A percentile compares a stretch with the other conserved stretches of the same genome.
Conservation (phyloP, 805 yeast species). For the Zygoascus tannicola region DNA sequence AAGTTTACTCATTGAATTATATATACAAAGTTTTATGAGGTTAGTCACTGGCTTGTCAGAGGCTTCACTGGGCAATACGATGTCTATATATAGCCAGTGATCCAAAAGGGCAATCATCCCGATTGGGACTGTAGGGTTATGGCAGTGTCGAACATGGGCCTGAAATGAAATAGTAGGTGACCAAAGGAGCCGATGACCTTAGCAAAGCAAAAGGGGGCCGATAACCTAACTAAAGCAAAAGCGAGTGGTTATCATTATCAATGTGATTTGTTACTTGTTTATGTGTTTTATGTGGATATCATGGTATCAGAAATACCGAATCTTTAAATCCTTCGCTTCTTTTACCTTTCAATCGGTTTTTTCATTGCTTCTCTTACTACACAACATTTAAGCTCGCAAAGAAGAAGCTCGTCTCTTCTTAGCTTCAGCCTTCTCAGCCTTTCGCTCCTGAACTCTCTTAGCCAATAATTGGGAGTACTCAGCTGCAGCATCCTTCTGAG, state of each 20-base stretch:
- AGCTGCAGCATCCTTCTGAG: slow-evolving; percentile 99
- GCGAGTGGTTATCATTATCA: slow-evolving; percentile 5
- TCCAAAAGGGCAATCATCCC: too few relatives aligned
- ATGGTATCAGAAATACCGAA: neutral
- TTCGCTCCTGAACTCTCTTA: slow-evolving; percentile 95
- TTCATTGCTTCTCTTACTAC: neutral
- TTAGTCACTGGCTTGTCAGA: too few relatives aligned
- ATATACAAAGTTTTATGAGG: too few relatives aligned
- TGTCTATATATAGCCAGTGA: too few relatives aligned
- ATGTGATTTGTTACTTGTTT: neutral
- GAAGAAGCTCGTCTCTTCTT: slow-evolving; percentile 98
- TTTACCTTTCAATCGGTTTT: neutral
- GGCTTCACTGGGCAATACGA: too few relatives aligned
- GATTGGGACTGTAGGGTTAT: too few relatives aligned
- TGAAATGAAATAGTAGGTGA: too few relatives aligned
- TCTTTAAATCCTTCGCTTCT: neutral
- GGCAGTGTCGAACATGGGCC: too few relatives aligned
- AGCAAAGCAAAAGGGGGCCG: too few relatives aligned
- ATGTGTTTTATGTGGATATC: neutral
- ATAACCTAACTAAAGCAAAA: too few relatives aligned
- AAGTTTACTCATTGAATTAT: too few relatives aligned
- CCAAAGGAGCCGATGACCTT: too few relatives aligned
- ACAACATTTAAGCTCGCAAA: slow-evolving; percentile 7
- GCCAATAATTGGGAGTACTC: slow-evolving; percentile 99
- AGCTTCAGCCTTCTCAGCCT: slow-evolving; percentile 96